Conservation (phyloP, 1,139 yeast genomes). For the Lodderomyces metapsilosis region DNA sequence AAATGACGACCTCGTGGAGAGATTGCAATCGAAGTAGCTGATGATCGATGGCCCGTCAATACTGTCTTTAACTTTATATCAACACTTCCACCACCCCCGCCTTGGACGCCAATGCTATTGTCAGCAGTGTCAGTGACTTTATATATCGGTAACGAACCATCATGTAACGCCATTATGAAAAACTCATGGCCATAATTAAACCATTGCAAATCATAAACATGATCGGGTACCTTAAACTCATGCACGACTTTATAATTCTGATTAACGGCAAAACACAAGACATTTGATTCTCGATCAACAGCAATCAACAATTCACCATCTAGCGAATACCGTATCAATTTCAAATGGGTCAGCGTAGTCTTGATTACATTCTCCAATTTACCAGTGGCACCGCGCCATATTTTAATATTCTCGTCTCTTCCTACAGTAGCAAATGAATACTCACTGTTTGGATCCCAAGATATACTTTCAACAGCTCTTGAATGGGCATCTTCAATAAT, state of each 20-base stretch:
- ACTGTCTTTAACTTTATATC: constrained; percentile 32
- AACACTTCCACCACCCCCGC: background rate
- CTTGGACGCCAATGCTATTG: background rate
- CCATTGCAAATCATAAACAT: constrained; percentile 41
- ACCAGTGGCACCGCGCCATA: constrained; percentile 55
- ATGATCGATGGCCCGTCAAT: constrained; percentile 49
- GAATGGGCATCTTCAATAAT: constrained; percentile 46
- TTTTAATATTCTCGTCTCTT: constrained; percentile 48
- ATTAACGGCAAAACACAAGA: constrained; percentile 26
- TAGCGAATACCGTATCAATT: constrained; percentile 44
- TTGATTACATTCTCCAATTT: constrained; percentile 33
- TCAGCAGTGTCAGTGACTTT: constrained; percentile 15
- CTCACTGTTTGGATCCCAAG: constrained; percentile 62
- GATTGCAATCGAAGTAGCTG: constrained; percentile 48
- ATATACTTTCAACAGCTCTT: constrained; percentile 46
- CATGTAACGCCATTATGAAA: constrained; percentile 39
- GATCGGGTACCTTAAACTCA: constrained; percentile 23
- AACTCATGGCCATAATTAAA: constrained; percentile 30
- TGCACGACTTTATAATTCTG: constrained; percentile 26
- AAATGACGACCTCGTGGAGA: constrained; percentile 60
- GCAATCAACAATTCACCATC: constrained; percentile 56
- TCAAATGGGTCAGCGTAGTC: constrained; percentile 19
- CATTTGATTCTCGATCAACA: constrained; percentile 38
- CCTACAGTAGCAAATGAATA: constrained; percentile 59
- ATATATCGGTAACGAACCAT: constrained; percentile 33